phyloP scores from a whole-genome alignment of 2,329 filamentous ascomycete species.

The Ceratocystis huliohia region DNA sequence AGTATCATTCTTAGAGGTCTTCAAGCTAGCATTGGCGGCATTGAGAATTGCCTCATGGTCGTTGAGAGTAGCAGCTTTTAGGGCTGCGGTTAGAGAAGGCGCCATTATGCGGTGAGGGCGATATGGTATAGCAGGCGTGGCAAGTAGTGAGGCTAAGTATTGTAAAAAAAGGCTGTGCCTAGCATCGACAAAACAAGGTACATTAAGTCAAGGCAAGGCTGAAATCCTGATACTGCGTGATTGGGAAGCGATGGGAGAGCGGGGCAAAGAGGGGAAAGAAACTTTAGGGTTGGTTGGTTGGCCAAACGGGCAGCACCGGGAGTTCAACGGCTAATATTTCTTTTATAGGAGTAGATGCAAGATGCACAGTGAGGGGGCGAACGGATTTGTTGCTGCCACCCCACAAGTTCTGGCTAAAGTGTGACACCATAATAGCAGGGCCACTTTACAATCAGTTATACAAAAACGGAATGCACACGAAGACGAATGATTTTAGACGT shows the following conservation, averaged over 20 bases:
- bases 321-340: not conserved
- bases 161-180: not conserved
- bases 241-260: not conserved
- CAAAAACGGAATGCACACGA: not conserved
- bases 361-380: not conserved
- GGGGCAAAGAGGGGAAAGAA: not conserved
- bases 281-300: not conserved
- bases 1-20: conserved; percentile 44
- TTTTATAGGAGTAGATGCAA: not conserved
- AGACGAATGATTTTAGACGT: not conserved
- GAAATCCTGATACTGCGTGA: not conserved
- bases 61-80: conserved; percentile 43
- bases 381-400: not conserved
- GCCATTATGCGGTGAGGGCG: conserved; percentile 8
- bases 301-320: not conserved
- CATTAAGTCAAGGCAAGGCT: not conserved
- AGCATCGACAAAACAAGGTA: not conserved
- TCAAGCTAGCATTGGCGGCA: conserved; percentile 48
- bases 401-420: not conserved
- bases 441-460: not conserved
- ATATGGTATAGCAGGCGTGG: not conserved
- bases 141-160: not conserved
- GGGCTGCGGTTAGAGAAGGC: conserved; percentile 35
- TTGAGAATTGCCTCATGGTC: conserved; percentile 65
- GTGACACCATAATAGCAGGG: not conserved